Evolutionary conservation across 1,284 basidiomycete genomes (phyloP), one percentile per base, ranked within the genome.

Genomic region (Afroboletus lepidellus): DNA sequence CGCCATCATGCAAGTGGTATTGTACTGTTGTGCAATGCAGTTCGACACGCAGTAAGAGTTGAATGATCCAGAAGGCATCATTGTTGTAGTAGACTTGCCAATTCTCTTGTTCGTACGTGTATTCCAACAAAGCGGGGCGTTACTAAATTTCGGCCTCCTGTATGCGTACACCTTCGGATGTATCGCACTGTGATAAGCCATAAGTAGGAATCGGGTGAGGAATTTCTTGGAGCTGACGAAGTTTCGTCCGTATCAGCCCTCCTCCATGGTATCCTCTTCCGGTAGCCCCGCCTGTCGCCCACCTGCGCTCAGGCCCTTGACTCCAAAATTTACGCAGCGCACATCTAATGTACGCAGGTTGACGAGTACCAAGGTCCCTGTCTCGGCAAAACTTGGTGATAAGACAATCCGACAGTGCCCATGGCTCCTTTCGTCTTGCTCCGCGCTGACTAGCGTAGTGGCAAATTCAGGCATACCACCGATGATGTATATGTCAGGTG

Each of bases 401-500:
- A 98, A 76, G 16, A 99, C 77, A 24, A 98, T 77, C 34, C 95
- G 78, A 70, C 85, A 89, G 55, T 60, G 80, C 76, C 57, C 73
- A 61, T n/a, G 57, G 67, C 49, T 20, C 51, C 38, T 64, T 71
- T 47, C 54, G 63, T 51, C 58, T 61, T 66, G 59, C 45, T 71
- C 62, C 20, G 54, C 27, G 25, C 73, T 72, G 7, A 92, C 80
- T 25, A 94, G 56, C 47, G 79, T 78, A 2, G 94, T 95, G 53
- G 77, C 80, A 67, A 96, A 96, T 57, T 73, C 75, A 45, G 90
- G 86, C 73, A 98, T 96, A 59, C 93, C 93, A 23, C 97, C 96
- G n/a, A 97, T 77, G 57, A 97, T 77, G 66, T 97, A 96, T 30
- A 99, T 71, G 66, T 98, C 84, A 9, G 97, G 97, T 8, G 91